Base-by-base conservation (phyloP, 2,329 filamentous ascomycete genomes). In the Ceratocystis destructans region DNA sequence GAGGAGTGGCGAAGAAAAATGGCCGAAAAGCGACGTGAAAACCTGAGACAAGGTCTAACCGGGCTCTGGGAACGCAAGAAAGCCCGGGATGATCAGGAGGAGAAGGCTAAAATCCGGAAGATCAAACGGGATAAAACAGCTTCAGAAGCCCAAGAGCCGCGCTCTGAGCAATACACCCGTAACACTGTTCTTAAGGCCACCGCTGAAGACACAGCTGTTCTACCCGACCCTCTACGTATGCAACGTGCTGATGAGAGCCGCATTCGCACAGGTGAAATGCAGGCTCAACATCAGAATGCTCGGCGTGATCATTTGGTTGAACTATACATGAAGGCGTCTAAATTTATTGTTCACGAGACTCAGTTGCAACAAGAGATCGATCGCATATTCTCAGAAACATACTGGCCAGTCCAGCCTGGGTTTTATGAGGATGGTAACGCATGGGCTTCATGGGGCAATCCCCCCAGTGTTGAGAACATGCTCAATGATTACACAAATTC, bases 271-370 rank as follows among this genome's bases (percentile, higher is more conserved):
- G 74, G 75, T 15, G 76, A 77, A 15, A 74, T 80, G 53, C 74
- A 79, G 41, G 76, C 75, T 8, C 74, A 77, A 64, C 85, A 85
- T 73, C 78, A 80, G 55, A 80, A 85, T 67, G 79, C 81, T 64
- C 83, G 88, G 63, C 80, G 83, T 68, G 84, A 93, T 70, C 82
- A 87, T 17, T 77, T 99, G 37, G 90, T 96, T 76, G 86, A 89
- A 67, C 82, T 99, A 12, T 99, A 99, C 77, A 88, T 94, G 77
- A 88, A 91, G 71, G 91, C 94, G 4, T 83, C 88, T 31, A 79
- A 84, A 48, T 99, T 97, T 77, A 96, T 99, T 73, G 86, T 90
- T 20, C 86, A 82, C 28, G 91, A 96, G 74, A 77, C 81, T 63
- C 87, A 96, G 74, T 82, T 99, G 44, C 82, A 88, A 71, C 79